A percentile compares a stretch with the other conserved stretches of the same genome.
Conservation (phyloP, 257 asterid genomes). For the Fraxinus quadrangulata region DNA sequence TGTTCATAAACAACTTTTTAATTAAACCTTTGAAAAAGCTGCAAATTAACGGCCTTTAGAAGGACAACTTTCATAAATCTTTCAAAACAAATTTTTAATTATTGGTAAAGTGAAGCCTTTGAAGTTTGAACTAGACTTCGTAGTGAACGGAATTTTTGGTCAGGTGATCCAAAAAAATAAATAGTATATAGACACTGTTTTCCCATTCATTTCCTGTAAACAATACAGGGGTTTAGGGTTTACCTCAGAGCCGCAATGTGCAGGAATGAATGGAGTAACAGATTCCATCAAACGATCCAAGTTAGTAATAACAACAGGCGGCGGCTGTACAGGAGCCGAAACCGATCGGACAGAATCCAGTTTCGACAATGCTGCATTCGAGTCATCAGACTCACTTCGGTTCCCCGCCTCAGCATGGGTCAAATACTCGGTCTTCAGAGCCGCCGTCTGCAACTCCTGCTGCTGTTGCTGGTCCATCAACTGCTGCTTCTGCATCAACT, state of each 20-base stretch:
- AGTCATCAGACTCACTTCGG: conserved; percentile 35
- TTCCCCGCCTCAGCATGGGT: conserved; percentile 30
- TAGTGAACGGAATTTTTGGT: not conserved
- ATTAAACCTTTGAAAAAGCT: not conserved
- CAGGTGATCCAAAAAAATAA: conserved; percentile 23
- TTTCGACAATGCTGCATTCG: conserved; percentile 35
- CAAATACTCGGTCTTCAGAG: conserved; percentile 34
- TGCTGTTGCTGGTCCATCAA: conserved; percentile 21
- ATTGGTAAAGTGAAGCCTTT: not conserved
- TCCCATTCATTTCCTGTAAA: conserved; percentile 8
- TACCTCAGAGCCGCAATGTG: conserved; percentile 54
- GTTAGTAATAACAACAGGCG: conserved; percentile 45
- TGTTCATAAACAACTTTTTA: not conserved
- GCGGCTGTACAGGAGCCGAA: conserved; percentile 27
- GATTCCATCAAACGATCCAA: conserved; percentile 72
- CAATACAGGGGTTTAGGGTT: conserved; percentile 29
- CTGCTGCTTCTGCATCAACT: conserved; percentile 35
- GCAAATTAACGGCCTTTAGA: not conserved
- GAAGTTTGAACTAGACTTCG: no score
- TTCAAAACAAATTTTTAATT: not conserved
- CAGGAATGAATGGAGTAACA: conserved; percentile 55
- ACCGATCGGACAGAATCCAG: not conserved
- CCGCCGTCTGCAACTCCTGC: conserved; percentile 32
- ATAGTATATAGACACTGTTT: conserved; percentile 1
- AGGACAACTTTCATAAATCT: not conserved